Base-by-base conservation (phyloP, 1,284 basidiomycete species). In the Papiliotrema laurentii region DNA sequence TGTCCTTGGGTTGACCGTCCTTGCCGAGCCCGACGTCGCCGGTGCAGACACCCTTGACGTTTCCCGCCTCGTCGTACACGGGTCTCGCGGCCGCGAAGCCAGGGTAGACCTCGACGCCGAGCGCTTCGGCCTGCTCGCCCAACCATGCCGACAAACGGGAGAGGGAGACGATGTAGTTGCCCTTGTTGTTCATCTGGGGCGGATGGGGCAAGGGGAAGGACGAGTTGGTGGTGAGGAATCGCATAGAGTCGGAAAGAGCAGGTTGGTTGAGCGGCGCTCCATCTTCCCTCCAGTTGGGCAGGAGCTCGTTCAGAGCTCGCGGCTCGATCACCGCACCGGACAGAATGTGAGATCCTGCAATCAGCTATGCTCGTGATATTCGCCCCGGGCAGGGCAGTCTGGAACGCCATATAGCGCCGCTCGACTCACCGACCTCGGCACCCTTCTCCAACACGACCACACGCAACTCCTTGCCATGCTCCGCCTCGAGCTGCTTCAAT, bases 361-460 rank as follows among this genome's bases (percentile, higher is more conserved):
- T 36, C 4, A 38, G n/a, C 10, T 16, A 7, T 26, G 4, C 16
- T 14, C n/a, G n/a, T 3, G 31, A 24, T 35, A 33, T 21, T 14
- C n/a, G n/a, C n/a, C n/a, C n/a, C n/a, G 22, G 16, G 2, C 44
- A 27, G 2, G n/a, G 35, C 16, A 38, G 33, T 26, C 21, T 21
- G 34, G 3, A 25, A 31, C 14, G 16, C 40, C 24, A 26, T 43
- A 37, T 18, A 21, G 24, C 18, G n/a, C 27, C 31, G 14, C n/a
- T 26, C 4, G 5, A 81, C 85, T 68, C 49, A 87, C 90, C 90
- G 41, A 92, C 82, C 81, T 97, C 94, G 16, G 81, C 79, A 13
- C 91, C 92, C 75, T 98, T 98, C 76, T 98, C 96, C 11, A 98
- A 79, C 0, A 98, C 86, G 35, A 98, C 88, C 13, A 98, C 92